These are phyloP conservation scores for Solanum virginianum DNA, from an alignment of 257 asterid genomes.

Conservation along the genomic window DNA sequence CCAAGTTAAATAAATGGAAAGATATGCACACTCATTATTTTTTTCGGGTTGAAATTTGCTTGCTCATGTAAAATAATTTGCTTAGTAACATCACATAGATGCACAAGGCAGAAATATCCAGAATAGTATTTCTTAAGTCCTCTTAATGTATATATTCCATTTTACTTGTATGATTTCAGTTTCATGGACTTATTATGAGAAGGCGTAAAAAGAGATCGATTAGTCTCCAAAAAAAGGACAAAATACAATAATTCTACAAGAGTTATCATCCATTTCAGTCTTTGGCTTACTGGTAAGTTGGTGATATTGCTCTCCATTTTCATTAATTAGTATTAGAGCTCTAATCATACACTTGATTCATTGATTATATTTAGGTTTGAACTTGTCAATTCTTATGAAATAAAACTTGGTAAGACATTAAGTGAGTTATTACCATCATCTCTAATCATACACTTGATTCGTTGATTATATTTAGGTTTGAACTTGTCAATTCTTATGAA, in stretches of 20 bases:
- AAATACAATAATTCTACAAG: constrained; percentile 17
- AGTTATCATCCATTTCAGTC: constrained; percentile 41
- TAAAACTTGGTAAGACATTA: constrained; percentile 17
- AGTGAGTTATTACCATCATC: constrained; percentile 18
- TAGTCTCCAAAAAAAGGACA: not conserved
- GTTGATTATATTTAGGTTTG: too few species aligned
- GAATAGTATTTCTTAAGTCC: too few species aligned
- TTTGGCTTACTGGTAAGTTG: constrained; percentile 36
- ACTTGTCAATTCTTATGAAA: constrained; percentile 21
- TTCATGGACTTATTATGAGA: constrained; percentile 8
- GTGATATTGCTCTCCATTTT: not conserved
- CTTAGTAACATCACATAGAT: not conserved
- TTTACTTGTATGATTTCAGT: constrained; percentile 1
- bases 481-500: too few species aligned
- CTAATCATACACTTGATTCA: too few species aligned
- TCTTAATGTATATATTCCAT: too few species aligned
- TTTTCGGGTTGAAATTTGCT: too few species aligned
- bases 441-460: too few species aligned
- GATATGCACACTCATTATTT: too few species aligned
- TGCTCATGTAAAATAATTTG: not conserved
- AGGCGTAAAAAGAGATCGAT: not conserved
- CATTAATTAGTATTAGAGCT: too few species aligned
- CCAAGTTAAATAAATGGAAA: too few species aligned
- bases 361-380: too few species aligned
- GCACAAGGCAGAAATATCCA: not conserved